Base-by-base conservation (phyloP, 768 basidiomycete species). In the Boletales sp. region DNA sequence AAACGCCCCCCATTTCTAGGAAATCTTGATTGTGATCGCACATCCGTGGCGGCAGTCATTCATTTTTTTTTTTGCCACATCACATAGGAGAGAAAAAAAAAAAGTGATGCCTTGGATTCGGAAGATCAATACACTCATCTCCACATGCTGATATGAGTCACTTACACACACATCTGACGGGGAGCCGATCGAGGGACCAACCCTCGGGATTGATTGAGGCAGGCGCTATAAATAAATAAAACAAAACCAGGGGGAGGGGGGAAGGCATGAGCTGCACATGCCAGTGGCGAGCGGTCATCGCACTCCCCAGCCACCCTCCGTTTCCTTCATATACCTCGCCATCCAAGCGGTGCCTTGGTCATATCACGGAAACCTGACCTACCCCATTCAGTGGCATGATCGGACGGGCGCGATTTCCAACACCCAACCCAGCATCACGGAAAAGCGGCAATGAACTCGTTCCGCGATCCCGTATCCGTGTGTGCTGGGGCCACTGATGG, bases 391-490 rank as follows among this genome's bases (percentile, higher is more conserved):
- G 46, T 48, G 46, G 50, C 40, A 19, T 53, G 62, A 64, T 61
- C 55, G 51, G 47, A 34, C 14, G 14, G 11, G 14, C 46, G 37
- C 15, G 37, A 44, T 53, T 40, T 50, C 31, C 21, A 38, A 37
- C 46, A 41, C 5, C 21, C 21, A 41, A 46, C 40, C 34, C 39
- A 51, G 33, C 45, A 48, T 54, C 19, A 46, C 59, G 57, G 60
- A 48, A 58, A 51, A 57, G 49, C 63, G 63, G 63, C 44, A 32
- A 60, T 54, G 60, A 54, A 55, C 32, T 43, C 37, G 32, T 63
- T 64, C 61, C 61, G 58, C 47, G 56, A 55, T 34, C 33, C 33
- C 33, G 10, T 34, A 34, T 14, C 7, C 33, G 33, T 34, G 33
- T 34, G 33, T 25, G 21, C 21, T 25, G 21, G 21, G 21, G 21